phyloP scores from a whole-genome alignment of 1,284 basidiomycete genomes.

The Ustilago crameri region DNA sequence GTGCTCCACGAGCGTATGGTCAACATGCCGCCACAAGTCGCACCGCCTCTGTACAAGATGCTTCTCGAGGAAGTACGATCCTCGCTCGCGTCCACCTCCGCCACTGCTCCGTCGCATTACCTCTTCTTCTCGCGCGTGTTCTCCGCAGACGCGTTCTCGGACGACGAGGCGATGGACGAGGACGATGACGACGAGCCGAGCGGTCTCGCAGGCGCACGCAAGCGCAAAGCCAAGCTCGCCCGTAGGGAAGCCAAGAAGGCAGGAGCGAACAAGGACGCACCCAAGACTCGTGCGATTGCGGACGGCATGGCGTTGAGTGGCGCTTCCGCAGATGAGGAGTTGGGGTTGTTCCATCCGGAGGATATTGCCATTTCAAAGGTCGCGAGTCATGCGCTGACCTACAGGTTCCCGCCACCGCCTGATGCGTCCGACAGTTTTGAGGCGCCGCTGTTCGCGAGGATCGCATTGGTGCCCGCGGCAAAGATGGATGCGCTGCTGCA shows the following conservation, averaged over 20 bases:
- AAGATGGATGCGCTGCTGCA: slow-evolving; percentile 43
- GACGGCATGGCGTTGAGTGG: slow-evolving; percentile 30
- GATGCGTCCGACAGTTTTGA: slow-evolving; percentile 63
- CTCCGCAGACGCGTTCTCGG: slow-evolving; percentile 59
- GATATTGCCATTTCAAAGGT: slow-evolving; percentile 57
- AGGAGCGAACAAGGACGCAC: slow-evolving; percentile 43
- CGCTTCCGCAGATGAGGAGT: slow-evolving; percentile 37
- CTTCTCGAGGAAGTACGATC: slow-evolving; percentile 53
- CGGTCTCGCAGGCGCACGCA: slow-evolving; percentile 56
- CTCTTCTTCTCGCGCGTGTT: slow-evolving; percentile 66
- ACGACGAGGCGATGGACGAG: slow-evolving; percentile 60
- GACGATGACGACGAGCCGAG: slow-evolving; percentile 57
- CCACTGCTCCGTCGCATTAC: slow-evolving; percentile 43
- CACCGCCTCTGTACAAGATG: slow-evolving; percentile 65
- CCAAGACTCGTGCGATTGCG: slow-evolving; percentile 33
- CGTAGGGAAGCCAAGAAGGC: slow-evolving; percentile 48
- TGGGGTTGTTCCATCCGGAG: slow-evolving; percentile 65
- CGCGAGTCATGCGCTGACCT: slow-evolving; percentile 58
- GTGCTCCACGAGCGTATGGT: slow-evolving; percentile 67
- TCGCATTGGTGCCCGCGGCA: slow-evolving; percentile 53
- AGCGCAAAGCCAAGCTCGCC: slow-evolving; percentile 46
- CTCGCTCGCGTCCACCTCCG: slow-evolving; percentile 16
- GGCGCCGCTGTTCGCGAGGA: slow-evolving; percentile 60
- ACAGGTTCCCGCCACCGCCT: slow-evolving; percentile 62
- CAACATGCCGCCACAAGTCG: slow-evolving; percentile 62